Evolutionary conservation across 768 basidiomycete species (phyloP), one percentile per base, ranked within the genome.

Genomic region (Coprinopsis strossmayeri): DNA sequence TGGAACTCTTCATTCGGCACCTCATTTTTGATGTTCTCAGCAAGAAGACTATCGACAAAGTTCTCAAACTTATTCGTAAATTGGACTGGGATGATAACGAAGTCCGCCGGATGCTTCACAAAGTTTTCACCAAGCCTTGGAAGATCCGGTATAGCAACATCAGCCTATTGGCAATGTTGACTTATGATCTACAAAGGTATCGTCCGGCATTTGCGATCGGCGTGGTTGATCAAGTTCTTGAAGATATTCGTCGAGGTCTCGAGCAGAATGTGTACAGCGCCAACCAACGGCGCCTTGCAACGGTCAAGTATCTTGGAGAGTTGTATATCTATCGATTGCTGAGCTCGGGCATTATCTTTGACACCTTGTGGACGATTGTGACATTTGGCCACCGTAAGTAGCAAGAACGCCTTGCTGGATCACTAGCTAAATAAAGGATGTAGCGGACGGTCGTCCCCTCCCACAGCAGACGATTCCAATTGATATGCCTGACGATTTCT

Each of bases 101-200:
- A 20, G 70, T 87, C 25, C 76, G 77, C 32, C 74, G 74, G 23
- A 78, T 77, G 20, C 72, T 98, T 5, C 82, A 86, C 69, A 89
- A 90, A 61, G 80, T 90, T 34, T 99, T 99, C 69, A 90, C 89
- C n/a, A 95, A 96, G 59, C 88, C 95, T 2, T 96, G 95, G 93
- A 98, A 98, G 63, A 79, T 97, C 68, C 95, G 92, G 59, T 98
- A 86, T 61, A 76, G 84, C 51, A 95, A 90, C 59, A 81, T 99
- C 57, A 78, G 84, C 48, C 74, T 96, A 24, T 72, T 98, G 43
- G 94, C 96, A 10, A 95, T 96, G 81, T 71, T 98, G 50, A 87
- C 94, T 2, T 94, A 94, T 59, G 96, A 98, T 61, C 72, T 99
- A 38, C 91, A 94, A 61, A 79, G 91, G 23, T 96, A 95, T 64